phyloP scores from a whole-genome alignment of 805 yeast genomes.

The Lachancea waltii region DNA sequence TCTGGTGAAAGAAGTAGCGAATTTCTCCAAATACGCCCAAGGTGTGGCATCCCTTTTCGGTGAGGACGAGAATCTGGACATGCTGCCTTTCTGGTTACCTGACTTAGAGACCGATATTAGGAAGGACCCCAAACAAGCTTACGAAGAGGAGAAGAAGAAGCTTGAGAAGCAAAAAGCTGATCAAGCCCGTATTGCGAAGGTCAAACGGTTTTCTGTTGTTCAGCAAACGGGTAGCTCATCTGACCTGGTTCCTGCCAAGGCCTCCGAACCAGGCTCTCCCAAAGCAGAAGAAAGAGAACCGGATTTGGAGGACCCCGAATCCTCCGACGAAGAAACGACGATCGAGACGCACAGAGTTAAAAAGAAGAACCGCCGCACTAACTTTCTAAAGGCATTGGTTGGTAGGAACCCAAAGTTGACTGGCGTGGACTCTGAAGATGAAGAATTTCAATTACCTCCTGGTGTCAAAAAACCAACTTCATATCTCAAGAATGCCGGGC shows the following conservation, averaged over 20 bases:
- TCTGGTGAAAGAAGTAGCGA: conserved; percentile 88
- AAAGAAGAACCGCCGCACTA: conserved; percentile 23
- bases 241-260: conserved; percentile 2
- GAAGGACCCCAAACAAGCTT: conserved; percentile 72
- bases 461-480: conserved; percentile 81
- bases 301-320: conserved; percentile 52
- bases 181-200: conserved; percentile 31
- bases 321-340: conserved; percentile 38
- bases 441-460: conserved; percentile 77
- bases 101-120: conserved; percentile 77
- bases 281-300: conserved; percentile 30
- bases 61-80: conserved; percentile 78
- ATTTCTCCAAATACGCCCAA: conserved; percentile 87
- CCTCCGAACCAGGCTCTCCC: conserved; percentile 4
- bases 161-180: conserved; percentile 40
- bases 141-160: conserved; percentile 56
- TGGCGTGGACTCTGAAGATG: conserved; percentile 78
- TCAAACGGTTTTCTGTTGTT: conserved; percentile 31
- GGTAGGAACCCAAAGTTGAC: conserved; percentile 39
- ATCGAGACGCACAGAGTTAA: conserved; percentile 13
- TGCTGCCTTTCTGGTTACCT: conserved; percentile 91
- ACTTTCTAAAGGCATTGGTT: conserved; percentile 33
- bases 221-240: conserved; percentile 10
- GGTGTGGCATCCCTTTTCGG: conserved; percentile 84
- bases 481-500: conserved; percentile 81